A percentile compares a stretch with the other conserved stretches of the same genome.
Conservation (phyloP, 23 red algal genomes). For the Pyropia haitanensis region DNA sequence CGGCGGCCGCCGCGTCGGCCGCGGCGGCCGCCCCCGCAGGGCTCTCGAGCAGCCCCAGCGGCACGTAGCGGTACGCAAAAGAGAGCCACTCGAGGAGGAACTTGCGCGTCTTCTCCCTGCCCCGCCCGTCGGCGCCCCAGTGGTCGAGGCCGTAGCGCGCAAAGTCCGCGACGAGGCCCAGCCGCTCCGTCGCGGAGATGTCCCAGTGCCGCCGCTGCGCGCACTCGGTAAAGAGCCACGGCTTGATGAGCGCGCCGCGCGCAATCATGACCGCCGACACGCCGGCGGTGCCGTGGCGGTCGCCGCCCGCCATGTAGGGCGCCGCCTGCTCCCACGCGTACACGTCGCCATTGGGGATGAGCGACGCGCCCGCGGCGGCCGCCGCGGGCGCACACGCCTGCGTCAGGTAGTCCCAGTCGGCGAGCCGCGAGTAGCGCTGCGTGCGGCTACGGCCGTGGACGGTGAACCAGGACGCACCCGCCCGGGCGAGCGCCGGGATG, state of each 20-base stretch:
- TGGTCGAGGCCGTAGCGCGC: conserved; percentile 64
- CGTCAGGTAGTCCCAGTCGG: conserved; percentile 70
- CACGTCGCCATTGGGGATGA: conserved; percentile 78
- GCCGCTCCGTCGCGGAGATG: conserved; percentile 52
- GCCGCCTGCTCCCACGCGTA: conserved; percentile 58
- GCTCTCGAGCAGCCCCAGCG: conserved; percentile 34
- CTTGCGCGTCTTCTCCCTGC: conserved; percentile 51
- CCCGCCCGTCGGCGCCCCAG: conserved; percentile 69
- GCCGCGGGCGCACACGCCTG: conserved; percentile 50
- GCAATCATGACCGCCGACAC: conserved; percentile 68
- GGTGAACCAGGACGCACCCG: conserved; percentile 63
- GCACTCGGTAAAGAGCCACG: conserved; percentile 84
- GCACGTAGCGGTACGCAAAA: conserved; percentile 66
- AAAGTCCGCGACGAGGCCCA: conserved; percentile 62
- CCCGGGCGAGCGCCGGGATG: conserved; percentile 40
- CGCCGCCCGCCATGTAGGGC: conserved; percentile 9
- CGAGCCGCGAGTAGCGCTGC: conserved; percentile 67
- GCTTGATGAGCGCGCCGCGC: conserved; percentile 83
- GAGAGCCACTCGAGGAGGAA: conserved; percentile 86
- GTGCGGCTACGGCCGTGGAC: conserved; percentile 67
- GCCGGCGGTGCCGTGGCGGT: conserved; percentile 8
- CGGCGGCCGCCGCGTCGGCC: conserved; percentile 3
- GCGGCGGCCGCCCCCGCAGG: conserved; percentile 6
- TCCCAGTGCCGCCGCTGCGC: conserved; percentile 73
- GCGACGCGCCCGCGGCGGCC: conserved; percentile 12